Percentiles rank a stretch among this genome's conserved stretches.
Evolutionary conservation across 768 basidiomycete genomes (phyloP).

Genomic region (Trametes cinnabarina): DNA sequence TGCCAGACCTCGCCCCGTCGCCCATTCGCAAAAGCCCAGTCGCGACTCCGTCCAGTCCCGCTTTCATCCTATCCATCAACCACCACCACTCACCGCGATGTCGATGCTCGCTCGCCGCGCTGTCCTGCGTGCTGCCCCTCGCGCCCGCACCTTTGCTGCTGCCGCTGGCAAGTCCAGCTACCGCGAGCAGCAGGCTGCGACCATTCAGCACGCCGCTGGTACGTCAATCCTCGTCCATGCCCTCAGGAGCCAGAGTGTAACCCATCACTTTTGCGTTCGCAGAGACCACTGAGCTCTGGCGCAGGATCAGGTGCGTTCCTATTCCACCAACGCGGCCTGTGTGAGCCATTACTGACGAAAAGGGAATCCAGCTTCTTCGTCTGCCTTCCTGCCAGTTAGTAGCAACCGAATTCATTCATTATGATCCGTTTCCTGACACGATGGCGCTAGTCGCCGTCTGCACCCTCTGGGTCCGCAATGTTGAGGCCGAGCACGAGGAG

Average conservation of each 20-base stretch:
- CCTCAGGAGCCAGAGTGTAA: background rate
- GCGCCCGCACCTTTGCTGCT: slow-evolving; percentile 29
- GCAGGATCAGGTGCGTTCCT: slow-evolving; percentile 71
- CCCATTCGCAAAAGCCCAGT: slow-evolving; percentile 19
- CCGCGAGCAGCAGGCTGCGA: slow-evolving; percentile 26
- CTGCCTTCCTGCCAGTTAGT: slow-evolving; percentile 73
- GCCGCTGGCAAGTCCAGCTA: slow-evolving; percentile 23
- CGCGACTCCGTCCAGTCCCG: slow-evolving; percentile 15
- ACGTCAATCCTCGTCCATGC: slow-evolving; percentile 7
- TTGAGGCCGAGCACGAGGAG: slow-evolving; percentile 62
- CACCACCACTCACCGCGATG: slow-evolving; percentile 24
- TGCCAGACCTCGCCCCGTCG: slow-evolving; percentile 18
- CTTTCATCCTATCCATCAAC: slow-evolving; percentile 17
- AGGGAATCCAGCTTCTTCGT: slow-evolving; percentile 57
- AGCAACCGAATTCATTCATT: background rate
- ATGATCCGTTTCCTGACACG: background rate
- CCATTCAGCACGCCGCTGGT: slow-evolving; percentile 26
- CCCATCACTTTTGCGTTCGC: slow-evolving; percentile 18
- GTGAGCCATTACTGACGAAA: background rate
- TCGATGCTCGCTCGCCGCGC: slow-evolving; percentile 48
- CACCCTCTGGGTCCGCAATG: slow-evolving; percentile 47
- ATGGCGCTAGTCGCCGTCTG: slow-evolving; percentile 24
- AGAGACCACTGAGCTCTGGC: slow-evolving; percentile 83
- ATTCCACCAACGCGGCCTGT: too few species aligned
- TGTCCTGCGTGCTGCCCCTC: slow-evolving; percentile 42